Base-by-base conservation (phyloP, 176 grass and related monocot species). In the Hsuehochloa calcarea region DNA sequence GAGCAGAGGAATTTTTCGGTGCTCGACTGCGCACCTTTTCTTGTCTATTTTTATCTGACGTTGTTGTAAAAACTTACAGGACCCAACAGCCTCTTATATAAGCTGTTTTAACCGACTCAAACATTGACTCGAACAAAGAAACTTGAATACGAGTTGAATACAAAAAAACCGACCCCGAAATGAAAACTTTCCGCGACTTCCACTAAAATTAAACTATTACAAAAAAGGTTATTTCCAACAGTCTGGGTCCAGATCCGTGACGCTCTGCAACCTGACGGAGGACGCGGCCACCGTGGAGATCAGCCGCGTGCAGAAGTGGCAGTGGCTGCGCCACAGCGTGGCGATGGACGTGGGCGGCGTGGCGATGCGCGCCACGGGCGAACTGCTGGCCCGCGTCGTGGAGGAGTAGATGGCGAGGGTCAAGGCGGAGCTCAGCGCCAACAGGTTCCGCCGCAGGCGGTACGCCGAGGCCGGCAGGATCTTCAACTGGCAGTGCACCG, bases 241-340 rank as follows among this genome's bases (percentile, higher is more conserved):
- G n/a, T n/a, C n/a, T 8, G 93, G 96, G 4, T 85, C 89, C 0
- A 93, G 93, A 1, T 92, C 93, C 67, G 96, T 95, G 76, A 93
- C 96, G 65, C 89, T 98, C 0, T 98, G 94, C 93, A 92, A 92
- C 85, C 91, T 98, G 8, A 98, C 95, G 96, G 96, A 98, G 91
- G 96, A 98, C 82, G 96, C 93, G 0, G 96, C 96, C 34, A 98
- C 96, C 5, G 96, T 91, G 37, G 93, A 98, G 93, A 98, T 98
- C 85, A 93, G 93, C 87, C 88, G 96, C 77, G 91, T 92, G 29
- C 96, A 95, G 90, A 95, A 90, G 87, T 98, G 93, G 96, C 96
- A 98, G 91, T 98, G 96, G 96, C 81, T 95, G 38, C 87, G 63
- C n/a, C 89, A 94, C 72, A 74, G 83, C 22, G 86, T 78, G 10